Percentiles rank a stretch among this genome's conserved stretches.
phyloP scores from a whole-genome alignment of 2,329 filamentous ascomycete genomes.

The Amauroascus verrucosus region DNA sequence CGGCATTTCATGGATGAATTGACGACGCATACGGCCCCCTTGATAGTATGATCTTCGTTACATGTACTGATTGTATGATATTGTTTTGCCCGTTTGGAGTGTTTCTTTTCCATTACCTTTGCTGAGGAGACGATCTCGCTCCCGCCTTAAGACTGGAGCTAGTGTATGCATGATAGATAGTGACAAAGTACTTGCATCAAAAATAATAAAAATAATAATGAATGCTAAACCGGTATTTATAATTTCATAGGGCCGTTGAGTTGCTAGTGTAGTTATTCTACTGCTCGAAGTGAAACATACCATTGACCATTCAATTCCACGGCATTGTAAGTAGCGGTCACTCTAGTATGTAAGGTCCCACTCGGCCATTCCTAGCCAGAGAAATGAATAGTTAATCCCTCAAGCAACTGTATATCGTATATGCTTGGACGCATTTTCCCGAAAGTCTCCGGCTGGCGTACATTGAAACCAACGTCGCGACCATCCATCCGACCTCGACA shows the following conservation, averaged over 20 bases:
- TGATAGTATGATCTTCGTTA: neutral
- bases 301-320: neutral
- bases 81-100: neutral
- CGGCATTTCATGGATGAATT: conserved; percentile 6
- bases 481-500: no score
- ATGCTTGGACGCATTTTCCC: conserved; percentile 4
- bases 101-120: neutral
- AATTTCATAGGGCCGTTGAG: neutral
- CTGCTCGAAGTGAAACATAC: neutral
- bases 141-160: neutral
- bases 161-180: neutral
- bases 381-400: neutral
- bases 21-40: conserved; percentile 3
- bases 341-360: conserved; percentile 1
- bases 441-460: neutral
- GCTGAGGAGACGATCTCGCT: neutral
- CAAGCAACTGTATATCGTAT: neutral
- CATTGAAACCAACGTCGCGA: neutral
- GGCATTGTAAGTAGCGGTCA: neutral
- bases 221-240: neutral
- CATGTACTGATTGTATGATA: conserved; percentile 10
- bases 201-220: neutral
- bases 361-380: neutral
- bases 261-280: neutral
- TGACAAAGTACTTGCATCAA: neutral